These are phyloP conservation scores for Viscum album DNA, from an alignment of 177 flowering plant genomes.

Conservation along the genomic window DNA sequence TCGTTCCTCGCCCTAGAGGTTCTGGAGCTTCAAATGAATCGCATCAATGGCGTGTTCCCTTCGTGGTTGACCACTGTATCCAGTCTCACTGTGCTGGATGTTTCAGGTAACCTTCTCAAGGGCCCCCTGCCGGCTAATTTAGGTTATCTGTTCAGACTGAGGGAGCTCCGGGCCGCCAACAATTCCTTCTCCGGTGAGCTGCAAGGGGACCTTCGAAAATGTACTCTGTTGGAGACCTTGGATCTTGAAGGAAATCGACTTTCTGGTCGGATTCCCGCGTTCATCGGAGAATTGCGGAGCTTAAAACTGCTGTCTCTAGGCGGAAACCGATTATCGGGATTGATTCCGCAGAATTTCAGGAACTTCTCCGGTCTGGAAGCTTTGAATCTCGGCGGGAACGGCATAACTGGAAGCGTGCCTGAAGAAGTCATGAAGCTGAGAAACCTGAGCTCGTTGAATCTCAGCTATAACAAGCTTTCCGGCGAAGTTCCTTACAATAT, in stretches of 20 bases:
- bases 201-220: constrained; percentile 34
- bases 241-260: constrained; percentile 53
- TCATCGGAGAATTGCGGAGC: constrained; percentile 28
- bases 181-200: constrained; percentile 42
- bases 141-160: constrained; percentile 29
- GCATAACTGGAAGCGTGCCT: constrained; percentile 38
- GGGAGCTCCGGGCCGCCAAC: constrained; percentile 46
- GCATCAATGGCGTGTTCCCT: constrained; percentile 23
- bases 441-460: constrained; percentile 39
- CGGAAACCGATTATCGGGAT: constrained; percentile 32
- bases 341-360: constrained; percentile 26
- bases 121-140: constrained; percentile 37
- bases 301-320: constrained; percentile 43
- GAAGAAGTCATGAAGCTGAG: constrained; percentile 34
- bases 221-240: constrained; percentile 37
- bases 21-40: constrained; percentile 29
- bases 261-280: constrained; percentile 39
- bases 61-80: constrained; percentile 24
- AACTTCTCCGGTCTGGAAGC: constrained; percentile 26
- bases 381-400: constrained; percentile 39
- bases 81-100: constrained; percentile 16
- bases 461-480: constrained; percentile 41
- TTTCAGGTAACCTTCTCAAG: constrained; percentile 30
- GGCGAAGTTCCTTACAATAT: constrained; percentile 36
- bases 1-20: constrained; percentile 21